A percentile compares a stretch with the other conserved stretches of the same genome.
These are phyloP conservation scores for Avena sativa DNA, from an alignment of 176 grass and related monocot species.

Conservation along the genomic window DNA sequence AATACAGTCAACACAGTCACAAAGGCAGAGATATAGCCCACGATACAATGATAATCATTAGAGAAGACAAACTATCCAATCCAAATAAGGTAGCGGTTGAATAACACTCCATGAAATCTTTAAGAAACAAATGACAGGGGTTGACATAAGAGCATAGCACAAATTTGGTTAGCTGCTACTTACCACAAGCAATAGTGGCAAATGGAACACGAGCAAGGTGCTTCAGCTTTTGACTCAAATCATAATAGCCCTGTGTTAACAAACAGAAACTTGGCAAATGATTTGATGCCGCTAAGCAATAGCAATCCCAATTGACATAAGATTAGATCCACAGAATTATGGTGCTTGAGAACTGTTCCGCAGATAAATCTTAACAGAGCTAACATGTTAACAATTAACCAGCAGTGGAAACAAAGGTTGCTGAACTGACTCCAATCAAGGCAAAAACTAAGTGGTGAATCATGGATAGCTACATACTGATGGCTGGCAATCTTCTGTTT, in stretches of 20 bases:
- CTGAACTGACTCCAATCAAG: background rate
- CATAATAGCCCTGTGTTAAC: constrained; percentile 67
- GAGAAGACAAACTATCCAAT: background rate
- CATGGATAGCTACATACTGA: background rate
- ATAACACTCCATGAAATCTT: background rate
- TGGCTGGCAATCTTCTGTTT: background rate
- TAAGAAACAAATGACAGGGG: background rate
- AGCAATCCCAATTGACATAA: background rate
- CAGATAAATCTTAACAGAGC: background rate
- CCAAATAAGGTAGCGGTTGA: background rate
- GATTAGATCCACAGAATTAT: background rate
- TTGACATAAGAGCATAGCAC: background rate
- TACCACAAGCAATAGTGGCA: constrained; percentile 62
- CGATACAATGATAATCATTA: background rate
- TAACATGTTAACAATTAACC: background rate
- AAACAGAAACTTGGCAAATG: constrained; percentile 6
- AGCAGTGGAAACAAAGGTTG: background rate
- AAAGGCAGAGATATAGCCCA: background rate
- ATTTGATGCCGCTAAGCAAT: background rate
- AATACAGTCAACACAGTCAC: background rate
- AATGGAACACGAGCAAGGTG: constrained; percentile 64
- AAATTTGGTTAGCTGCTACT: constrained; percentile 19
- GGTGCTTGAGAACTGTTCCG: background rate
- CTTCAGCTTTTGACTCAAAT: constrained; percentile 79
- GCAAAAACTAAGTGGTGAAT: background rate